phyloP scores from a whole-genome alignment of 352 stramenopile species.

The Phytophthora fragariaefolia region DNA sequence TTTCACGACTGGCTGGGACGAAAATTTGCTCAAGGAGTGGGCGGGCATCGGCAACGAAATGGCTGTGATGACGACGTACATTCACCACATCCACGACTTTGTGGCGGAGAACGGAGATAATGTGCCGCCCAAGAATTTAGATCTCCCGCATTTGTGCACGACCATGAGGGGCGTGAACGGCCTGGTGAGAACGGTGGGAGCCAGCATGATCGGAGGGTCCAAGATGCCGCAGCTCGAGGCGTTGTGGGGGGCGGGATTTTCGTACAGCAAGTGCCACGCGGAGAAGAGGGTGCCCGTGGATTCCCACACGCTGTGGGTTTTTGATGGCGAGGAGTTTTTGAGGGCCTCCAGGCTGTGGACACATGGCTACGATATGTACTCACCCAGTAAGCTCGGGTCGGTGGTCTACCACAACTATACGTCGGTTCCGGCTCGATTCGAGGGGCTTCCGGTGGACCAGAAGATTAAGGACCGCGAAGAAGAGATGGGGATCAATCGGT shows the following conservation, averaged over 20 bases:
- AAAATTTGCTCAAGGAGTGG: conserved; percentile 73
- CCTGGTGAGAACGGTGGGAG: conserved; percentile 70
- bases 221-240: conserved; percentile 72
- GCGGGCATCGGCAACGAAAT: conserved; percentile 76
- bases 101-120: conserved; percentile 75
- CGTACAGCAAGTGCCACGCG: conserved; percentile 79
- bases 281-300: conserved; percentile 69
- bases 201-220: conserved; percentile 75
- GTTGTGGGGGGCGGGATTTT: conserved; percentile 75
- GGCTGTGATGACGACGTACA: conserved; percentile 80
- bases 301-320: conserved; percentile 75
- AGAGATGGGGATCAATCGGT: conserved; percentile 62
- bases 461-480: conserved; percentile 50
- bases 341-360: conserved; percentile 66
- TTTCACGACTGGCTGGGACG: conserved; percentile 85
- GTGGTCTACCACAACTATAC: conserved; percentile 80
- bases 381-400: conserved; percentile 51
- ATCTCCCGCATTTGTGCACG: conserved; percentile 74
- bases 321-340: conserved; percentile 70
- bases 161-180: conserved; percentile 66
- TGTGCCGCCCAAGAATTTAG: conserved; percentile 53
- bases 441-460: conserved; percentile 51
- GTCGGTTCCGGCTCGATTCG: conserved; percentile 59
- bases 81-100: conserved; percentile 85
- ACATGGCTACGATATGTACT: conserved; percentile 71